These are phyloP conservation scores for Nothophoma quercina DNA, from an alignment of 2,329 filamentous ascomycete species.

Conservation along the genomic window DNA sequence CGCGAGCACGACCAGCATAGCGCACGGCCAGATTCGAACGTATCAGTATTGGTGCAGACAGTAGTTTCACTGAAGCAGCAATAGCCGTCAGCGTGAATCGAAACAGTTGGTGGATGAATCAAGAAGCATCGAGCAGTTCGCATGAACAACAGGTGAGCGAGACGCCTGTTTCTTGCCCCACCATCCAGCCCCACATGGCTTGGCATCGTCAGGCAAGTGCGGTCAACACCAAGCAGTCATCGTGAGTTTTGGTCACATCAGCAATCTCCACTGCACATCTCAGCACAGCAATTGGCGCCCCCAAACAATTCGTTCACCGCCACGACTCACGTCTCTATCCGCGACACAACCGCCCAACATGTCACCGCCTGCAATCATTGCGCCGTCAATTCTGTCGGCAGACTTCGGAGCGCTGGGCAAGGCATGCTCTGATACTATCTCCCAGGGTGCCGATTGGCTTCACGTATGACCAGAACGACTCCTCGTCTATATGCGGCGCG, in stretches of 20 bases:
- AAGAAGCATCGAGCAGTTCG: constrained; percentile 19
- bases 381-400: constrained; percentile 95
- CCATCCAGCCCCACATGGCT: constrained; percentile 11
- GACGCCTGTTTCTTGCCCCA: constrained; percentile 16
- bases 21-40: background rate
- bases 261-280: constrained; percentile 28
- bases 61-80: constrained; percentile 1
- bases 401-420: constrained; percentile 90
- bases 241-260: constrained; percentile 36
- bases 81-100: constrained; percentile 4
- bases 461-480: constrained; percentile 37
- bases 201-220: constrained; percentile 18
- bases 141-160: constrained; percentile 24
- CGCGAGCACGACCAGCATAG: background rate
- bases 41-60: background rate
- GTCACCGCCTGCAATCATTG: constrained; percentile 92
- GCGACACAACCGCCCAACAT: constrained; percentile 60
- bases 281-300: constrained; percentile 29
- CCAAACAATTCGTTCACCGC: constrained; percentile 18
- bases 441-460: constrained; percentile 72
- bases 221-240: constrained; percentile 45
- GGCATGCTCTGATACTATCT: constrained; percentile 86
- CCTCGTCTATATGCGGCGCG: constrained; percentile 7
- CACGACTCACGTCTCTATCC: background rate
- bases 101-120: constrained; percentile 26